Percentiles rank a stretch among this genome's conserved stretches.
phyloP scores from a whole-genome alignment of 179 eudicot genomes.

The Amaranthus tricolor region DNA sequence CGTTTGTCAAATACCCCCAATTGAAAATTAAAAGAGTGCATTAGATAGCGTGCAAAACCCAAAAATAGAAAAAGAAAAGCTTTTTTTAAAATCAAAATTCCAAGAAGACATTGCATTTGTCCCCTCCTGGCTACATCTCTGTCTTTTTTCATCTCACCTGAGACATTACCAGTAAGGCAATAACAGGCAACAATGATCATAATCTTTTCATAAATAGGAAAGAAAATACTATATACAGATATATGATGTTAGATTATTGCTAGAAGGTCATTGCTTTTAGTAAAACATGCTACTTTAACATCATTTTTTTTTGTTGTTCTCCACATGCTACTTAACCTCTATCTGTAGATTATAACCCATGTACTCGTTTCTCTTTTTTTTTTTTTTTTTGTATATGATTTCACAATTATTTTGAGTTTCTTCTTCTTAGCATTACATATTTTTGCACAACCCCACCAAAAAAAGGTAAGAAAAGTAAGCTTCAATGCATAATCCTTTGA shows the following conservation, averaged over 20 bases:
- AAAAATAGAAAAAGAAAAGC: too few relatives aligned
- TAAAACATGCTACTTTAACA: conserved; percentile 15
- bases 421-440: neutral
- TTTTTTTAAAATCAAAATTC: neutral
- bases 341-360: conserved; percentile 8
- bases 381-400: neutral
- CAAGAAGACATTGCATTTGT: neutral
- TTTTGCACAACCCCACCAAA: neutral
- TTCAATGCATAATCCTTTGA: conserved; percentile 23
- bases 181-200: neutral
- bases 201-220: neutral
- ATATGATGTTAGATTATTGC: neutral
- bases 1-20: too few relatives aligned
- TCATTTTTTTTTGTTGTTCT: neutral
- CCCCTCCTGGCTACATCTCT: too few relatives aligned
- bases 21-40: too few relatives aligned
- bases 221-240: neutral
- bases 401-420: conserved; percentile 7
- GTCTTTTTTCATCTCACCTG: neutral
- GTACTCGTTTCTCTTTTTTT: conserved; percentile 1
- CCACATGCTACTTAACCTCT: conserved; percentile 19
- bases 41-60: too few relatives aligned
- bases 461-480: conserved; percentile 7
- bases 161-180: neutral
- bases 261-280: neutral